These are phyloP conservation scores for Ophiostoma ips DNA, from an alignment of 2,329 filamentous ascomycete species.

Conservation along the genomic window DNA sequence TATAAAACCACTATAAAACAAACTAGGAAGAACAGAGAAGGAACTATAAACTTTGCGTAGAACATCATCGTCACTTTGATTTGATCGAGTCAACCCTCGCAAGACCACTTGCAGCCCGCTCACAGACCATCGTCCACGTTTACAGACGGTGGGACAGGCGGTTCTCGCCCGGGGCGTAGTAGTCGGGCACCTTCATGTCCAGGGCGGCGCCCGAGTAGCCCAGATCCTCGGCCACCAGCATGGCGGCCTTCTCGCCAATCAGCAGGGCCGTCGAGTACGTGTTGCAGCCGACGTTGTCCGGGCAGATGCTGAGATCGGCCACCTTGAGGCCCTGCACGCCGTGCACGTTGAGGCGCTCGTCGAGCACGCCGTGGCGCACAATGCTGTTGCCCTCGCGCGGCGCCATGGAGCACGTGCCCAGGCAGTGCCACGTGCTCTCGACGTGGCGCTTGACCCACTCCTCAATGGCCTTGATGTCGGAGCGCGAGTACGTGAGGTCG, in stretches of 20 bases:
- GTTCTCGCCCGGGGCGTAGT: conserved; percentile 41
- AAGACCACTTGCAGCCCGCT: too few relatives aligned
- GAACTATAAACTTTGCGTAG: background rate
- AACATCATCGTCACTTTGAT: background rate
- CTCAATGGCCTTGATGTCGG: conserved; percentile 52
- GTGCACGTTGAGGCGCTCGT: conserved; percentile 65
- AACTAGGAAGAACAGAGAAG: background rate
- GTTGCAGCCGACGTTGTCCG: conserved; percentile 63
- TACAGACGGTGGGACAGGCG: conserved; percentile 27
- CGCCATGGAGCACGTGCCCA: conserved; percentile 63
- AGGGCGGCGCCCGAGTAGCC: conserved; percentile 59
- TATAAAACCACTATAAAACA: too few relatives aligned
- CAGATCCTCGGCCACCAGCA: conserved; percentile 58
- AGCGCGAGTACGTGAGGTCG: conserved; percentile 50
- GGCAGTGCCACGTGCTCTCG: conserved; percentile 60
- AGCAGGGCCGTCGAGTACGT: conserved; percentile 57
- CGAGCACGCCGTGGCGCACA: conserved; percentile 65
- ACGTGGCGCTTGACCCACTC: conserved; percentile 60
- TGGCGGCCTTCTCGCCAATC: conserved; percentile 61
- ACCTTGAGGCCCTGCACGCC: conserved; percentile 67
- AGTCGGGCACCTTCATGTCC: conserved; percentile 61
- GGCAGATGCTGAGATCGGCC: conserved; percentile 61
- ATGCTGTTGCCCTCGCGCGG: conserved; percentile 64
- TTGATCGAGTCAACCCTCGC: too few relatives aligned
- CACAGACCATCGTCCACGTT: too few relatives aligned